phyloP scores from a whole-genome alignment of 176 grass and related monocot species.

The Pharus latifolius region DNA sequence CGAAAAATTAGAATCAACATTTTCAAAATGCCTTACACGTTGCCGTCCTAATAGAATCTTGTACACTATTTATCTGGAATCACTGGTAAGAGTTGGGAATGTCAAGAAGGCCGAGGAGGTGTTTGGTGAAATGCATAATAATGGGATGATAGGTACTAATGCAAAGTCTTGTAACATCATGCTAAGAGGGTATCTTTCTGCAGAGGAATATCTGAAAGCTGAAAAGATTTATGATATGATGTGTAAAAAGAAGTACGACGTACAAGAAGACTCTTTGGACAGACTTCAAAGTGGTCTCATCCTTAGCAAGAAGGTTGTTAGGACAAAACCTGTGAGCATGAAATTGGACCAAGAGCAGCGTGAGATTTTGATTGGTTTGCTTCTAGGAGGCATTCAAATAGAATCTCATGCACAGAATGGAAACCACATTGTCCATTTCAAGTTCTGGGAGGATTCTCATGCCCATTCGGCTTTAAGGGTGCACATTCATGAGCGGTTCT shows the following conservation, averaged over 20 bases:
- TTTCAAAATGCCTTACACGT: slow-evolving; percentile 53
- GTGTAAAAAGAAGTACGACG: slow-evolving; percentile 81
- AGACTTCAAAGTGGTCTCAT: slow-evolving; percentile 60
- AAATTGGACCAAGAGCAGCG: slow-evolving; percentile 78
- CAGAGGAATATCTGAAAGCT: slow-evolving; percentile 62
- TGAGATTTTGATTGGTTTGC: slow-evolving; percentile 87
- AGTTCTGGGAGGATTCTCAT: slow-evolving; percentile 55
- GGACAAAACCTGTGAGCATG: slow-evolving; percentile 58
- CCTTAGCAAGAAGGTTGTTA: slow-evolving; percentile 53
- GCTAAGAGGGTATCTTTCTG: slow-evolving; percentile 64
- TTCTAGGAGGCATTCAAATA: slow-evolving; percentile 72
- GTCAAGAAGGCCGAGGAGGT: slow-evolving; percentile 66
- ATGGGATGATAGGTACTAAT: slow-evolving; percentile 74
- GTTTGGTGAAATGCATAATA: slow-evolving; percentile 76
- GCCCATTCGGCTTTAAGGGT: slow-evolving; percentile 59
- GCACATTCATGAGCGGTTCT: slow-evolving; percentile 82
- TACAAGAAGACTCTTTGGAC: slow-evolving; percentile 44
- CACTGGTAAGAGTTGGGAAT: slow-evolving; percentile 46
- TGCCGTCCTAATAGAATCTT: slow-evolving; percentile 75
- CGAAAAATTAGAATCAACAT: slow-evolving; percentile 53
- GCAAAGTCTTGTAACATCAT: slow-evolving; percentile 76
- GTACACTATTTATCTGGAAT: slow-evolving; percentile 81
- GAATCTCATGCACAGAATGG: slow-evolving; percentile 51
- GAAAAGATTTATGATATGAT: slow-evolving; percentile 79
- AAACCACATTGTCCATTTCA: slow-evolving; percentile 54